phyloP scores from a whole-genome alignment of 73 alveolate genomes.

The Paramecium primaurelia region DNA sequence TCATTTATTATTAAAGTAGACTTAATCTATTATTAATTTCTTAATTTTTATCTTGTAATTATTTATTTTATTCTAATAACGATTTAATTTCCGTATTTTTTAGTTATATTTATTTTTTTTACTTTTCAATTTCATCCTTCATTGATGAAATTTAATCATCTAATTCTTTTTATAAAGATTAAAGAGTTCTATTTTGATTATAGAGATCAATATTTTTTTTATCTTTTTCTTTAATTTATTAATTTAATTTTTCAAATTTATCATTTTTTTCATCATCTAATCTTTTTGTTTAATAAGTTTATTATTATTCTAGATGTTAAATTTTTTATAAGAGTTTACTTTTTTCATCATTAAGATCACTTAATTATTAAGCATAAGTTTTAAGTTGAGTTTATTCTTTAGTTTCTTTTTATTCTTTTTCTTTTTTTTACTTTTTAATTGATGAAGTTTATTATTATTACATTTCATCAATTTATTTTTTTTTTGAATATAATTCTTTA shows the following conservation, averaged over 20 bases:
- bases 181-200: neutral
- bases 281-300: neutral
- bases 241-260: neutral
- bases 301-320: neutral
- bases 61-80: neutral
- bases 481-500: neutral
- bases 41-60: neutral
- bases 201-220: constrained; percentile 2
- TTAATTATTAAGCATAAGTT: neutral
- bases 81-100: neutral
- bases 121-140: constrained; percentile 9
- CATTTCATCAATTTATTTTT: neutral
- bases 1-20: neutral
- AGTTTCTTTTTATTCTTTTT: neutral
- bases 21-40: neutral
- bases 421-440: neutral
- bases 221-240: constrained; percentile 15
- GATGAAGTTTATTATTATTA: neutral
- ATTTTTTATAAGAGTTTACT: neutral
- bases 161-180: neutral
- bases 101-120: neutral
- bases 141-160: neutral
- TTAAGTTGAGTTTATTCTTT: neutral
- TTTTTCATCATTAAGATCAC: constrained; percentile 16
- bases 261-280: neutral